Percentiles rank a stretch among this genome's conserved stretches.
These are phyloP conservation scores for Carex sylvatica DNA, from an alignment of 202 grass and related monocot genomes.

Conservation along the genomic window DNA sequence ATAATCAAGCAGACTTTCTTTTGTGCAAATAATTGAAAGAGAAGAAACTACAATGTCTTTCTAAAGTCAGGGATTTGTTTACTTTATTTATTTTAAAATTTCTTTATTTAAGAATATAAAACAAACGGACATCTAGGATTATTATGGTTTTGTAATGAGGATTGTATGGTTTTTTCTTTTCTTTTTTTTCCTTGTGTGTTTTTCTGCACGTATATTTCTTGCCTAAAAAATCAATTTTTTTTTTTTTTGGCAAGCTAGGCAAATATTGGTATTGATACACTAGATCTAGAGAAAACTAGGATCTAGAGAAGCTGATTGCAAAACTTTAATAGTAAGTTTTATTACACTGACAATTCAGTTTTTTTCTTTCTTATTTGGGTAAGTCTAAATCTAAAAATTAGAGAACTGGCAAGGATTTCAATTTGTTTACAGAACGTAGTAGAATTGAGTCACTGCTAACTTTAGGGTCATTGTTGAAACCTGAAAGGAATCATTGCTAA, in stretches of 20 bases:
- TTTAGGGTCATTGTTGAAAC: background rate
- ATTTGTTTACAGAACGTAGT: background rate
- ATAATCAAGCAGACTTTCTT: background rate
- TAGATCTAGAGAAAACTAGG: conserved; percentile 82
- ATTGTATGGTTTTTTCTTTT: background rate
- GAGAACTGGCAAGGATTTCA: background rate
- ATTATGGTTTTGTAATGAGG: background rate
- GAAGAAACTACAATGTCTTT: background rate
- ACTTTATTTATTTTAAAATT: background rate
- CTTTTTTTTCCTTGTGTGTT: background rate
- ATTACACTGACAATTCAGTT: background rate
- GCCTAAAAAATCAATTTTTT: background rate
- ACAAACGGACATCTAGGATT: background rate
- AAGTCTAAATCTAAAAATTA: background rate
- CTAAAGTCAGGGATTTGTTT: background rate
- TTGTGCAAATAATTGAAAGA: background rate
- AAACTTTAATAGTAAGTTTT: conserved; percentile 96
- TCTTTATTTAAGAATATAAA: background rate
- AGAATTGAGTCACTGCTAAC: background rate
- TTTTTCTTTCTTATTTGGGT: background rate
- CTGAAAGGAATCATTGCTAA: background rate
- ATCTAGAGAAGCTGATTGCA: conserved; percentile 77
- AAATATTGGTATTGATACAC: conserved; percentile 72
- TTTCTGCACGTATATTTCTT: background rate
- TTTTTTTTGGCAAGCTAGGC: conserved; percentile 43